Evolutionary conservation across 306 rosid species (phyloP), one percentile per base, ranked within the genome.

Genomic region (Nissolia schottii): DNA sequence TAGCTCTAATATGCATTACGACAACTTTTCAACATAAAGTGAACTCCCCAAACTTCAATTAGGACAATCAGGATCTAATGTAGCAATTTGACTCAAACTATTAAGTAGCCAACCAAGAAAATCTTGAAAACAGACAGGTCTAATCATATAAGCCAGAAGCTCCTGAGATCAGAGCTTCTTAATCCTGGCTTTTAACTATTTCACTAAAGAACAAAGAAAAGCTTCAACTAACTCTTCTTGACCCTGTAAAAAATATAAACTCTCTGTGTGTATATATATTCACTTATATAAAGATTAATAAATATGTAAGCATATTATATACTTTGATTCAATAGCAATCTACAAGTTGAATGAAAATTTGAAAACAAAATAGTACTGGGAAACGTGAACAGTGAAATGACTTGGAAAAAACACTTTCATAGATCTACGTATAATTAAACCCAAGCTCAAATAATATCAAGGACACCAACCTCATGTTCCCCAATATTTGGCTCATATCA

Each of bases 361-460:
- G 20, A 11, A 60, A 43, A 29, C 22, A 13, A 45, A 43, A 72
- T 3, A 64, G 16, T 14, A n/a, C 9, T 19, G 24, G 58, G 6
- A 45, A n/a, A n/a, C n/a, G n/a, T n/a, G n/a, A n/a, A 69, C 57
- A 66, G 20, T 66, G 50, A 40, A 50, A 14, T 28, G 28, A 22
- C 63, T 37, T 35, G 19, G 64, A 59, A 19, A 46, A 48, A 66
- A 45, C n/a, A 23, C 74, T 66, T 75, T 40, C 49, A 74, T 5
- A 27, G 37, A 13, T 37, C 50, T 37, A 55, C 45, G 20, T 22
- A 25, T 60, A 67, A 50, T 59, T 13, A 34, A 18, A 32, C 1
- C 50, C 64, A 40, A 50, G 75, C 50, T 65, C 67, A 50, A 67
- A 25, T 49, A 72, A 37, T 71, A 58, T 79, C 64, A 66, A 51